These are phyloP conservation scores for Exidia glandulosa DNA, from an alignment of 768 basidiomycete genomes.

Conservation along the genomic window DNA sequence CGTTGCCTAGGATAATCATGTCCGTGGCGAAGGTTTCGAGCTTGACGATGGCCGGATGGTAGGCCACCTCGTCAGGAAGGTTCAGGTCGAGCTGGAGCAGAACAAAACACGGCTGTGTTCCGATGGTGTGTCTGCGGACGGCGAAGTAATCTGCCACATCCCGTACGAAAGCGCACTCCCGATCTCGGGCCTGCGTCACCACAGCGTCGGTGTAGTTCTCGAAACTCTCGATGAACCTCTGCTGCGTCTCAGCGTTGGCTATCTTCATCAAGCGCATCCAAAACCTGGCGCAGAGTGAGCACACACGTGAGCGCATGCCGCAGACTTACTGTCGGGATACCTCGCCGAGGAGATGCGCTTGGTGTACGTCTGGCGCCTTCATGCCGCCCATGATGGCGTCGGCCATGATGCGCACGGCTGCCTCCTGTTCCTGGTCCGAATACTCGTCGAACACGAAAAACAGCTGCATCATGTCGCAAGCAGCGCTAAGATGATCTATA, in stretches of 20 bases:
- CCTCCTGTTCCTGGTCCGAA: constrained; percentile 28
- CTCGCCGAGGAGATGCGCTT: constrained; percentile 16
- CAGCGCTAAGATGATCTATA: not conserved
- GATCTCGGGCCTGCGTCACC: constrained; percentile 20
- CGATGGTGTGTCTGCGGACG: constrained; percentile 14
- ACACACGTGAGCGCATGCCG: not conserved
- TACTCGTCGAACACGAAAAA: constrained; percentile 42
- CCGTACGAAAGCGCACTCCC: constrained; percentile 19
- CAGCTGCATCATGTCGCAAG: constrained; percentile 40
- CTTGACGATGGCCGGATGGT: constrained; percentile 35
- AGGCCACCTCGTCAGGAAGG: constrained; percentile 9
- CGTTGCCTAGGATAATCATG: constrained; percentile 33
- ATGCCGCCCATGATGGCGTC: constrained; percentile 31
- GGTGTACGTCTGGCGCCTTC: constrained; percentile 16
- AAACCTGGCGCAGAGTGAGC: not conserved
- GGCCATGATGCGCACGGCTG: constrained; percentile 19
- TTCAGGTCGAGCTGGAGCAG: not conserved
- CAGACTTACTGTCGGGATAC: constrained; percentile 25
- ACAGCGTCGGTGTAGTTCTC: constrained; percentile 21
- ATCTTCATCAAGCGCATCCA: not conserved
- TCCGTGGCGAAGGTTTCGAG: constrained; percentile 41
- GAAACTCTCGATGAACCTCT: constrained; percentile 22
- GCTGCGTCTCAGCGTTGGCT: not conserved
- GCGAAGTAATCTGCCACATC: constrained; percentile 30
- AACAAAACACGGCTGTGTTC: constrained; percentile 14